Evolutionary conservation across 2,329 filamentous ascomycete genomes (phyloP).

Genomic region (Colletotrichum agaves): DNA sequence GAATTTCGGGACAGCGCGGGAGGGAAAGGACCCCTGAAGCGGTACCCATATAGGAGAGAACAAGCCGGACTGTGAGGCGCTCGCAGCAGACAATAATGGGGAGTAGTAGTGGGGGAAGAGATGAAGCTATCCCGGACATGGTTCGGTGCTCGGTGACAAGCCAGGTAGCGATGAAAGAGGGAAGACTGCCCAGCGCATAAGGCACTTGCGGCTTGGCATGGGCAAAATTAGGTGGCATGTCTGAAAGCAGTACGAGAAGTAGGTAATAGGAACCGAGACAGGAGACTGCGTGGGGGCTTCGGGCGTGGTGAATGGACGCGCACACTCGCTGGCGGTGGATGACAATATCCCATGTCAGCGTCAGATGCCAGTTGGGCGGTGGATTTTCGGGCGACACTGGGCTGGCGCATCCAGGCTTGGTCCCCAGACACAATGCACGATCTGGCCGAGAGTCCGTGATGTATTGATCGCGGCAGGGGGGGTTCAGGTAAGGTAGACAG

Average conservation of each 20-base stretch:
- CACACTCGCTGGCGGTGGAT: conserved; percentile 25
- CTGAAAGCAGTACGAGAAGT: background rate
- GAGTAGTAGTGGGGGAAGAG: conserved; percentile 19
- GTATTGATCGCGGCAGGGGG: conserved; percentile 8
- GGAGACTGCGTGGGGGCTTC: conserved; percentile 23
- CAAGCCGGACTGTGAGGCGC: background rate
- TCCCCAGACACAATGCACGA: conserved; percentile 11
- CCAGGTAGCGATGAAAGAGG: conserved; percentile 15
- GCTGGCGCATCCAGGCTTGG: conserved; percentile 2
- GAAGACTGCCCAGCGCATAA: background rate
- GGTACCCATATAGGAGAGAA: conserved; percentile 17
- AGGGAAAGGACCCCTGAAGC: conserved; percentile 22
- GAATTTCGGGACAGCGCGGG: conserved; percentile 7
- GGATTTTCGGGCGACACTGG: background rate
- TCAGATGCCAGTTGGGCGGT: conserved; percentile 5
- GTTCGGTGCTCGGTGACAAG: conserved; percentile 30
- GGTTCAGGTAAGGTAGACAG: conserved; percentile 10
- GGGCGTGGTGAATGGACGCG: conserved; percentile 26
- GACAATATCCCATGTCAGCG: conserved; percentile 25
- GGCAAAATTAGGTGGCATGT: conserved; percentile 19
- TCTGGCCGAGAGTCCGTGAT: conserved; percentile 9
- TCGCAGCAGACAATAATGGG: conserved; percentile 14
- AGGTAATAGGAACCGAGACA: conserved; percentile 4
- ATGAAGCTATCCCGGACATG: conserved; percentile 34
- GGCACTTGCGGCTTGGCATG: background rate